Conservation (phyloP, 805 yeast species). For the Candida xiaguanensis region DNA sequence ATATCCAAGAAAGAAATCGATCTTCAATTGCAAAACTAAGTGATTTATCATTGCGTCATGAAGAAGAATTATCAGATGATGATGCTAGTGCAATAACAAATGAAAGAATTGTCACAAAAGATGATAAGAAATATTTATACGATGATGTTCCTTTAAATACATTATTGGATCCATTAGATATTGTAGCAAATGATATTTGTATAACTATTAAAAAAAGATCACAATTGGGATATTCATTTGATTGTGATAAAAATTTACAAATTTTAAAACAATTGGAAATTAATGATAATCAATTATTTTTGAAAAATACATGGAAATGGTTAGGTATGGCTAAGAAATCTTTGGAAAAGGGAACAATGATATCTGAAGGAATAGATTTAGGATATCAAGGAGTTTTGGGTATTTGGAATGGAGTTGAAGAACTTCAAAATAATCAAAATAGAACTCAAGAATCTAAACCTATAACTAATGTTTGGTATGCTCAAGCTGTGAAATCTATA, state of each 20-base stretch:
- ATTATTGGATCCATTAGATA: slow-evolving; percentile 32
- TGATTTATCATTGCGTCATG: slow-evolving; percentile 6
- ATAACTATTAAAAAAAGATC: slow-evolving; percentile 72
- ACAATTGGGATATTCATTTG: slow-evolving; percentile 63
- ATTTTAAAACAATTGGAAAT: slow-evolving; percentile 51
- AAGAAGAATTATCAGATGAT: slow-evolving; percentile 14
- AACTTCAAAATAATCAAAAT: slow-evolving; percentile 37
- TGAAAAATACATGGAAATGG: slow-evolving; percentile 91
- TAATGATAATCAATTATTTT: slow-evolving; percentile 47
- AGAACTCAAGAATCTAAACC: slow-evolving; percentile 26
- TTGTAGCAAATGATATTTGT: slow-evolving; percentile 71
- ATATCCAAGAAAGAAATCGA: slow-evolving; percentile 3
- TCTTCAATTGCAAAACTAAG: slow-evolving; percentile 12
- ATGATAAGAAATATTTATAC: slow-evolving; percentile 7
- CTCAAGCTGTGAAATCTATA: slow-evolving; percentile 50
- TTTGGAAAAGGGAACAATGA: slow-evolving; percentile 62
- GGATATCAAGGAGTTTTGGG: slow-evolving; percentile 88
- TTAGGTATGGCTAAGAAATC: slow-evolving; percentile 65
- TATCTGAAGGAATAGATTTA: slow-evolving; percentile 67
- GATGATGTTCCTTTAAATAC: slow-evolving; percentile 26
- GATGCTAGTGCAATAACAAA: slow-evolving; percentile 12
- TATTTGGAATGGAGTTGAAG: slow-evolving; percentile 77
- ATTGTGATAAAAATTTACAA: slow-evolving; percentile 59
- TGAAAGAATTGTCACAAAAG: background rate
- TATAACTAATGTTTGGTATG: slow-evolving; percentile 38